Base-by-base conservation (phyloP, 208 protist genomes). In the Angomonas deanei region DNA sequence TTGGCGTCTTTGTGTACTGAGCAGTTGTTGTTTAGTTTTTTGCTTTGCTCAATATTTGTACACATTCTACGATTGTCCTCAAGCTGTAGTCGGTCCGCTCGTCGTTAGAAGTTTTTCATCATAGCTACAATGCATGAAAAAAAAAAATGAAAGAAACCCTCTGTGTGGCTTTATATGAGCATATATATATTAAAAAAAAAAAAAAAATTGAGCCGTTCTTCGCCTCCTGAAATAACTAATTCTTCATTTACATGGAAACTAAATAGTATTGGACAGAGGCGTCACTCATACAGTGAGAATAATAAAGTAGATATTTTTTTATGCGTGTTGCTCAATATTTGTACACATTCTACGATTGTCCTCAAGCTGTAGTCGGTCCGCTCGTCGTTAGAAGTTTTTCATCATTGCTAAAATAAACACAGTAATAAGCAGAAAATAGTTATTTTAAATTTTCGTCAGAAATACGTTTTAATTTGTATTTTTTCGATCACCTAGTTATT, bases 71-170 rank as follows among this genome's bases (percentile, higher is more conserved):
- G 42, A 27, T 3, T 15, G 49, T 55, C 49, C 49, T 32, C 49
- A 55, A 55, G 21, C 21, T 27, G 8, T 55, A 23, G 19, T 55
- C 49, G 49, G 49, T 55, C 49, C 49, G 49, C 49, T 55, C 49
- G 49, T 55, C 49, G 27, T 55, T 30, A 42, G 36, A 55, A 32
- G 2, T 26, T 55, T 55, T 55, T 55, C 49, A 42, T 42, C 10
- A 39, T 10, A 36, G 33, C 26, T 21, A 61, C 33, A 53, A 13
- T 8, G 8, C 11, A 24, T 13, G n/a, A 39, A 56, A 49, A 46
- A 0, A 58, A 58, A 58, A 36, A 66, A 66, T 33, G 8, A 36
- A 66, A 49, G 31, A 33, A 62, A 62, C 21, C 21, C n/a, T n/a
- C n/a, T n/a, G n/a, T n/a, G n/a, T n/a, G n/a, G n/a, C n/a, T n/a